Evolutionary conservation across 169 alveolate species (phyloP).

Genomic region (Perkinsus marinus): DNA sequence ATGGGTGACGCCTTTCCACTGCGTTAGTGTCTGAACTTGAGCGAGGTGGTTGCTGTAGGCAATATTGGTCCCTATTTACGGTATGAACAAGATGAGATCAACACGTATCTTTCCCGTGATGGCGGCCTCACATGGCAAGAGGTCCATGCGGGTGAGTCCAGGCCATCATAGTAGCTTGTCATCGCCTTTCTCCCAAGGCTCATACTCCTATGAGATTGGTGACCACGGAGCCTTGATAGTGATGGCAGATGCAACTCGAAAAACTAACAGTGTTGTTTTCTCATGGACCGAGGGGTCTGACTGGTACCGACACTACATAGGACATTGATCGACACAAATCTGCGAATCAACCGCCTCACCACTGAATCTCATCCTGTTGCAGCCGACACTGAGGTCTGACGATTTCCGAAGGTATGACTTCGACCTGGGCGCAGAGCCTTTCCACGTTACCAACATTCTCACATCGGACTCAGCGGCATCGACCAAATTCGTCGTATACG

Average conservation of each 20-base stretch:
- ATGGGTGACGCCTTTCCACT: conserved; percentile 47
- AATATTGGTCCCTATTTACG: conserved; percentile 73
- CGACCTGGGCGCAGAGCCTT: conserved; percentile 50
- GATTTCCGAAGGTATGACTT: conserved; percentile 34
- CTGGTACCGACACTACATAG: conserved; percentile 50
- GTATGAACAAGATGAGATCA: conserved; percentile 57
- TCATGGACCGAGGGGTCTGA: conserved; percentile 82
- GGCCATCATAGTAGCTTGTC: too few relatives aligned
- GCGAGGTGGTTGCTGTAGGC: background rate
- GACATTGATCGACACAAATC: too few relatives aligned
- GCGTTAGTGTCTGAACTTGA: too few relatives aligned
- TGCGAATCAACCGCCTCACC: too few relatives aligned
- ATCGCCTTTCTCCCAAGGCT: conserved; percentile 61
- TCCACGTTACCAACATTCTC: conserved; percentile 74
- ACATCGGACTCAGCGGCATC: conserved; percentile 79
- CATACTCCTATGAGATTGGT: conserved; percentile 83
- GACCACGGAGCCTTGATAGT: conserved; percentile 89
- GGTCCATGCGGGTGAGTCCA: conserved; percentile 41
- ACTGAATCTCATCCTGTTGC: too few relatives aligned
- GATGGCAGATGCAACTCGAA: conserved; percentile 73
- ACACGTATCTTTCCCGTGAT: conserved; percentile 81
- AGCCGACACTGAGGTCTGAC: background rate
- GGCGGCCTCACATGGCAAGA: conserved; percentile 90
- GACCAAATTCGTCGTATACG: conserved; percentile 74
- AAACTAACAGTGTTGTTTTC: conserved; percentile 63